Conservation (phyloP, 148 eudicot species). For the Gaultheria prostrata region DNA sequence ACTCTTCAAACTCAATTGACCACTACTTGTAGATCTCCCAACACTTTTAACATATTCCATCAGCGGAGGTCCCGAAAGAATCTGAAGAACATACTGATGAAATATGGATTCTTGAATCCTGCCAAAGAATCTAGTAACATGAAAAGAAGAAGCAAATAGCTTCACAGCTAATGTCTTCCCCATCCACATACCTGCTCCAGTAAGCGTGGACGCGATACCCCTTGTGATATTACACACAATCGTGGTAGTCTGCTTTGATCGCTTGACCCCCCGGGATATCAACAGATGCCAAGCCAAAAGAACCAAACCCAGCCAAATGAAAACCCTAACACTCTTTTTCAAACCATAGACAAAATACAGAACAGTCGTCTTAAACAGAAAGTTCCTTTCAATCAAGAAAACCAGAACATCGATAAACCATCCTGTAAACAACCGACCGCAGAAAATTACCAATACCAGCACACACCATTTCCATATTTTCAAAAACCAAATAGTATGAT, state of each 20-base stretch:
- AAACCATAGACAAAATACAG: slow-evolving; percentile 71
- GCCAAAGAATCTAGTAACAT: slow-evolving; percentile 77
- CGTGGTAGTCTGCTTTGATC: slow-evolving; percentile 38
- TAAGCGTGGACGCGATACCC: slow-evolving; percentile 57
- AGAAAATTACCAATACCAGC: slow-evolving; percentile 54
- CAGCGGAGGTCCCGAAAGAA: slow-evolving; percentile 64
- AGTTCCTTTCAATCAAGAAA: slow-evolving; percentile 65
- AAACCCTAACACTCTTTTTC: slow-evolving; percentile 61
- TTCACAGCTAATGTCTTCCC: slow-evolving; percentile 65
- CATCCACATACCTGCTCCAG: slow-evolving; percentile 79
- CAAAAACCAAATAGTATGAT: slow-evolving; percentile 40
- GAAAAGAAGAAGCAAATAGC: slow-evolving; percentile 63
- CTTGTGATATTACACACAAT: slow-evolving; percentile 55
- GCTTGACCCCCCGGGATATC: slow-evolving; percentile 48
- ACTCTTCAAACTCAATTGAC: slow-evolving; percentile 50
- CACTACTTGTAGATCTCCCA: slow-evolving; percentile 27
- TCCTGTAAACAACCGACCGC: slow-evolving; percentile 60
- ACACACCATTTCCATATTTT: slow-evolving; percentile 84
- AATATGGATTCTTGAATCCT: slow-evolving; percentile 79
- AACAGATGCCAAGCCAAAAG: slow-evolving; percentile 76
- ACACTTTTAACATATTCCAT: slow-evolving; percentile 30
- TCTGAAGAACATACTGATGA: slow-evolving; percentile 81
- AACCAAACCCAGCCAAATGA: slow-evolving; percentile 67
- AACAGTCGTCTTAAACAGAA: slow-evolving; percentile 64
- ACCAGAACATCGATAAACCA: slow-evolving; percentile 49